Conservation (phyloP, 2,329 filamentous ascomycete species). For the Dactylellina haptotyla region DNA sequence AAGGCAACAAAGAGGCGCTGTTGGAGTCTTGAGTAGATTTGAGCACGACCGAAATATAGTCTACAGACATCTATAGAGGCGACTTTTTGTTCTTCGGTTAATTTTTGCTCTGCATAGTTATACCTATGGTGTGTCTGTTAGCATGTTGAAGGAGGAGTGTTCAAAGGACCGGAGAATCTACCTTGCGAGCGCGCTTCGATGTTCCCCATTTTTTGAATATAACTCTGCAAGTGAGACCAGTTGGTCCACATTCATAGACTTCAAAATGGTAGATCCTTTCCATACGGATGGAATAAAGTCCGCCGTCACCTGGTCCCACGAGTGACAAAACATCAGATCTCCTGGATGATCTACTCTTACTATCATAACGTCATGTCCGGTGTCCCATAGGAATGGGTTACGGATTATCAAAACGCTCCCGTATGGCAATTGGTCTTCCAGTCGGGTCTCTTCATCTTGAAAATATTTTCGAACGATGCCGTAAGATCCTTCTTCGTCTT, state of each 20-base stretch:
- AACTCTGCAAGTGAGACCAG: constrained; percentile 24
- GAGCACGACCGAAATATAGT: constrained; percentile 16
- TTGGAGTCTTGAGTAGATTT: constrained; percentile 13
- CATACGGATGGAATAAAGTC: constrained; percentile 30
- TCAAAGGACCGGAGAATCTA: neutral
- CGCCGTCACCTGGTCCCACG: constrained; percentile 13
- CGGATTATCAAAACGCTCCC: constrained; percentile 14
- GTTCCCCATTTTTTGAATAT: constrained; percentile 4
- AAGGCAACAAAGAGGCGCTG: neutral
- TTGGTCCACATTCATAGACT: neutral
- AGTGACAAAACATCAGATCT: constrained; percentile 19
- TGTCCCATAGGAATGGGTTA: constrained; percentile 38
- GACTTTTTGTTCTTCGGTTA: neutral
- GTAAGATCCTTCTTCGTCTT: constrained; percentile 38
- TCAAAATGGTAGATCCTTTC: neutral
- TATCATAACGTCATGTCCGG: neutral
- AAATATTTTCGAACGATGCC: constrained; percentile 39
- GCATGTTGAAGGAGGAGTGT: neutral
- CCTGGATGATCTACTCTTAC: constrained; percentile 42
- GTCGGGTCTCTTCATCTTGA: constrained; percentile 8
- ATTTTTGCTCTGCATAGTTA: constrained; percentile 24
- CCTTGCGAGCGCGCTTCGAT: constrained; percentile 9
- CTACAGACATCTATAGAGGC: neutral
- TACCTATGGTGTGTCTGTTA: constrained; percentile 1
- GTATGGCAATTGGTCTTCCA: constrained; percentile 6